Conservation (phyloP, 306 rosid species). For the Quercus robur region DNA sequence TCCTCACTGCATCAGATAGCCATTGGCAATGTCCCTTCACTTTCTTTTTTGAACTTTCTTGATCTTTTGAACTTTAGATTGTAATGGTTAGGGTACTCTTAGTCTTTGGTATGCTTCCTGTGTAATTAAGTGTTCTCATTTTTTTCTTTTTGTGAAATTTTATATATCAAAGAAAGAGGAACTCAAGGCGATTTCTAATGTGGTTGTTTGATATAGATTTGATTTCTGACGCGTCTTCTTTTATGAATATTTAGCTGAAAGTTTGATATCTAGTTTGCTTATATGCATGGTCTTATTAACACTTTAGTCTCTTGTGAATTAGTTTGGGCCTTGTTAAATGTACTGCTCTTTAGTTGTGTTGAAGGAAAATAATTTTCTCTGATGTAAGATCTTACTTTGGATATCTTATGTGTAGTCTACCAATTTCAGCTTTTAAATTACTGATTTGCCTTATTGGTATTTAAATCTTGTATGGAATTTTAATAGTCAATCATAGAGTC, state of each 20-base stretch:
- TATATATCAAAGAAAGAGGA: no score
- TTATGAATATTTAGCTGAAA: neutral
- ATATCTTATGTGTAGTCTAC: neutral
- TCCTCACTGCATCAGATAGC: neutral
- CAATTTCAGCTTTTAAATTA: neutral
- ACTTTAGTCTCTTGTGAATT: neutral
- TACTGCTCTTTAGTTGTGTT: conserved; percentile 4
- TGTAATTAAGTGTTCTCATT: neutral
- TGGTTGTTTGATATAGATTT: neutral
- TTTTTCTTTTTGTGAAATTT: no score
- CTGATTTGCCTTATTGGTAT: neutral
- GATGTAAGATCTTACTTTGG: conserved; percentile 4
- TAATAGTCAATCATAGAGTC: neutral
- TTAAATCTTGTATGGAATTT: neutral
- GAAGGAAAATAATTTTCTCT: conserved; percentile 5
- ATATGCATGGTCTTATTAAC: neutral
- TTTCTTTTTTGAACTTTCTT: neutral
- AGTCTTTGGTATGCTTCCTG: neutral
- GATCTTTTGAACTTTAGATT: neutral
- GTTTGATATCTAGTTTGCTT: conserved; percentile 4
- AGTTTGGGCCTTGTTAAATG: neutral
- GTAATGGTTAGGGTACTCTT: neutral
- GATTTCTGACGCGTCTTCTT: neutral
- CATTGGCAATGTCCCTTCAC: neutral
- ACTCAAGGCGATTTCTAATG: no score